Conservation (phyloP, 2,329 filamentous ascomycete species). For the Ophiostoma sp. region DNA sequence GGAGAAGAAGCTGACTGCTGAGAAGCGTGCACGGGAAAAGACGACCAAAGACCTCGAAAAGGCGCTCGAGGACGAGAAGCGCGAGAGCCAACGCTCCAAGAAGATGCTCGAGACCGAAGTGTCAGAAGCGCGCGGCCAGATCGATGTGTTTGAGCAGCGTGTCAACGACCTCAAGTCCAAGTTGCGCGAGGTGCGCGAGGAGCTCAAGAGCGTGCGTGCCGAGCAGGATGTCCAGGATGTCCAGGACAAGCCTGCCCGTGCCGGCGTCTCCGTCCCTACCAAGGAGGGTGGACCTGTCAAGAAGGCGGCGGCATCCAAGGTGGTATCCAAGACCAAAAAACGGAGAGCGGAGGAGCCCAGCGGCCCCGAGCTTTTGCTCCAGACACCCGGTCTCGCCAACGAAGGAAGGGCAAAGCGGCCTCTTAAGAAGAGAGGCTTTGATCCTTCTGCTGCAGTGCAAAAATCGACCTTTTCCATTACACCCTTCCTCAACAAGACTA, state of each 20-base stretch:
- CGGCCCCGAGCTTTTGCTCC: slow-evolving; percentile 46
- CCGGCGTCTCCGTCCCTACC: slow-evolving; percentile 13
- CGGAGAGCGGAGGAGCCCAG: slow-evolving; percentile 43
- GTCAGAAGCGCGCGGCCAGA: slow-evolving; percentile 57
- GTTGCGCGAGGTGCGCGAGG: slow-evolving; percentile 62
- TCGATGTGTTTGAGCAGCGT: slow-evolving; percentile 63
- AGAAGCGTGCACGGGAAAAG: slow-evolving; percentile 38
- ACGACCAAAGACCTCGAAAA: slow-evolving; percentile 37
- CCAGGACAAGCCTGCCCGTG: slow-evolving; percentile 38
- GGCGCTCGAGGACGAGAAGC: slow-evolving; percentile 39
- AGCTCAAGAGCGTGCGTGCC: slow-evolving; percentile 59
- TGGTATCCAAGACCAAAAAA: slow-evolving; percentile 42
- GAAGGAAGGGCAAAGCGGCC: slow-evolving; percentile 34
- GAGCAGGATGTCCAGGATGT: slow-evolving; percentile 32
- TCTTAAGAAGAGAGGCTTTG: slow-evolving; percentile 53
- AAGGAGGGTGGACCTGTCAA: slow-evolving; percentile 18
- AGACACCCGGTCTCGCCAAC: slow-evolving; percentile 38
- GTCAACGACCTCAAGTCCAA: slow-evolving; percentile 65
- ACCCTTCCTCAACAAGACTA: slow-evolving; percentile 72
- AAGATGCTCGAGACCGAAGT: slow-evolving; percentile 50
- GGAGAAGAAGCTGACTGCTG: slow-evolving; percentile 41
- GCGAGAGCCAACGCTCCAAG: slow-evolving; percentile 43
- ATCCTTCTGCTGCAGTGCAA: slow-evolving; percentile 63
- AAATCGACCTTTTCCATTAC: slow-evolving; percentile 94
- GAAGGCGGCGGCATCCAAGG: slow-evolving; percentile 26